Evolutionary conservation across 2,329 filamentous ascomycete species (phyloP).

Genomic region (Monilinia vaccinii-corymbosi): DNA sequence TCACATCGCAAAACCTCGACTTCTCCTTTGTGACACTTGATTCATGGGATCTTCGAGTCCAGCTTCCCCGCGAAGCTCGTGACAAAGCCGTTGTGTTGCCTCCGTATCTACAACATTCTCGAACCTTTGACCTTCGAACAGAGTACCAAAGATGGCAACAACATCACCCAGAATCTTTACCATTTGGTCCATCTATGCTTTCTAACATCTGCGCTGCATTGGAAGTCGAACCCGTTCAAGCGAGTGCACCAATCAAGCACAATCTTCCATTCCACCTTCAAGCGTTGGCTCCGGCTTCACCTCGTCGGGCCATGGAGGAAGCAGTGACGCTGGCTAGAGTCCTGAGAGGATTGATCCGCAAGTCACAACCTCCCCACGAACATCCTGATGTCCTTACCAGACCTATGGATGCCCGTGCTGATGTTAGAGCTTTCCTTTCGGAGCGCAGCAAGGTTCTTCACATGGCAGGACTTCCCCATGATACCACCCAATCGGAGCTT

Average conservation of each 20-base stretch:
- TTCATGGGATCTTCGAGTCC: constrained; percentile 95
- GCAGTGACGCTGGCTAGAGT: constrained; percentile 90
- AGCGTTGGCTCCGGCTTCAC: constrained; percentile 88
- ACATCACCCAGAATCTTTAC: constrained; percentile 93
- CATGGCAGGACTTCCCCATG: constrained; percentile 93
- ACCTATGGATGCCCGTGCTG: constrained; percentile 92
- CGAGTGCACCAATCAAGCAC: constrained; percentile 96
- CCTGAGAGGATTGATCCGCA: constrained; percentile 83
- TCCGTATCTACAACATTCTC: constrained; percentile 93
- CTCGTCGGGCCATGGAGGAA: constrained; percentile 94
- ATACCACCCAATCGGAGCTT: constrained; percentile 95
- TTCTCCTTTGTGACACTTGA: constrained; percentile 98
- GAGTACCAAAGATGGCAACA: constrained; percentile 99
- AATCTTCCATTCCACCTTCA: constrained; percentile 97
- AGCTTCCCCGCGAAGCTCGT: constrained; percentile 92
- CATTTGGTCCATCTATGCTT: constrained; percentile 90
- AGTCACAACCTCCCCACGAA: constrained; percentile 88
- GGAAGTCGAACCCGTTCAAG: constrained; percentile 95
- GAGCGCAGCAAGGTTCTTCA: constrained; percentile 97
- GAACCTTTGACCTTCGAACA: constrained; percentile 91
- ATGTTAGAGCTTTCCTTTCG: constrained; percentile 90
- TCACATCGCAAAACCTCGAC: constrained; percentile 83
- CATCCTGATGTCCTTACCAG: constrained; percentile 91
- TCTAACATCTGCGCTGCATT: constrained; percentile 97
- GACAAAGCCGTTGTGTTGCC: constrained; percentile 97